Base-by-base conservation (phyloP, 352 stramenopile species). In the Stephanocyclus meneghinianus region DNA sequence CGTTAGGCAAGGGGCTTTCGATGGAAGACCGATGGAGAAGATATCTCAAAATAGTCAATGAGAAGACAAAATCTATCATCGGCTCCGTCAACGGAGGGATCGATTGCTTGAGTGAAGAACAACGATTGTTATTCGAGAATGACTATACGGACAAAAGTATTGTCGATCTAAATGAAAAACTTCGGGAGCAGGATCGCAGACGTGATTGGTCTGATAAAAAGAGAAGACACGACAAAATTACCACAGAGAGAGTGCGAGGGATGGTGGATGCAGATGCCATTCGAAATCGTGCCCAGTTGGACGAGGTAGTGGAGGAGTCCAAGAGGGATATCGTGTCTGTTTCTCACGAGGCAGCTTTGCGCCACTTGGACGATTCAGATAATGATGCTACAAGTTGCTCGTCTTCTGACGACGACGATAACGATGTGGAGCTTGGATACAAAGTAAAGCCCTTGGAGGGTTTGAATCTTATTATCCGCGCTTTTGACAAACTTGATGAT, bases 61-160 rank as follows among this genome's bases (percentile, higher is more conserved):
- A 93, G 74, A 79, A 83, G 61, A 81, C 76, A 10, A 64, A 82
- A 57, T 80, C 81, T 6, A 80, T 90, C 45, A 50, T 84, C 30
- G 32, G 71, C 5, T 68, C 70, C 0, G 64, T 73, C 30, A 72
- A 66, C 13, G 48, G 65, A 69, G 61, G 62, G 10, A 62, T 78
- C 32, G 65, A 84, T 51, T 63, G 70, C 6, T 73, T 92, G 11
- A 83, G 80, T 15, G 81, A 86, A 77, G 88, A 93, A 64, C 81
- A 81, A 53, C 84, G 88, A 29, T 55, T 93, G 30, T 57, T 93
- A 26, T 68, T 85, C 18, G 88, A 93, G 69, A 87, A 93, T 71
- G 84, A 93, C 57, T 65, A 42, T 65, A 7, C 7, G 29, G 32
- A 65, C 35, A 65, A 65, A 51, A 48, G 35, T 16, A 35, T 65